Base-by-base conservation (phyloP, 495 filamentous ascomycete species). In the Hypoxylon intermedium region DNA sequence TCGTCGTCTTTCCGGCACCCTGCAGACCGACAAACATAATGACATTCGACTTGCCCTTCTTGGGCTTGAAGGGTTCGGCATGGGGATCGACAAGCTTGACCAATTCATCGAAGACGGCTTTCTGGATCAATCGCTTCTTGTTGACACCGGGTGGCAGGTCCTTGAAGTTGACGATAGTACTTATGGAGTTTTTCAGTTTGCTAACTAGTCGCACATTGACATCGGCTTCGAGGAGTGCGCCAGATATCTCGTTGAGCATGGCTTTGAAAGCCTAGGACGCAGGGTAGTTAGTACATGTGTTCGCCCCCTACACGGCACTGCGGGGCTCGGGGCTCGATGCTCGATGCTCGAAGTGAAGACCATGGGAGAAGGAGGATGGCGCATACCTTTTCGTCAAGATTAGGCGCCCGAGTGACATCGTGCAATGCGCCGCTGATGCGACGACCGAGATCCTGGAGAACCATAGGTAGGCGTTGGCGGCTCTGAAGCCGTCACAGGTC, bases 11-110 rank as follows among this genome's bases (percentile, higher is more conserved):
- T 70, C 94, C 94, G 11, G 93, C 88, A 77, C 94, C 94, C 71
- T 99, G 94, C 37, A 99, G 79, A 71, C 94, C 94, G 53, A 99
- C 95, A 65, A 99, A 97, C 94, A 99, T 99, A 71, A 99, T 97
- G 63, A 98, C 89, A 74, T 97, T 98, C 40, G 88, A 78, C 65
- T 93, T 94, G 53, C 91, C 91, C 74, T 99, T 99, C 79, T 94
- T 96, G 18, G 95, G 94, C 63, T 94, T 92, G 82, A 96, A 99
- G 0, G 93, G 87, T 54, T 96, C 92, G 60, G 89, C 91, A 76
- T 97, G 94, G 13, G 94, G 94, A 68, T 99, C 91, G 45, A 99
- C 94, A 41, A 99, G 86, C 57, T 89, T 86, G 50, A 98, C 94
- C 45, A 99, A 85, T 72, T 97, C 92, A 72, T 99, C 95, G 73